These are phyloP conservation scores for Taiozyma sp. DNA, from an alignment of 1,139 yeast species.

Conservation along the genomic window DNA sequence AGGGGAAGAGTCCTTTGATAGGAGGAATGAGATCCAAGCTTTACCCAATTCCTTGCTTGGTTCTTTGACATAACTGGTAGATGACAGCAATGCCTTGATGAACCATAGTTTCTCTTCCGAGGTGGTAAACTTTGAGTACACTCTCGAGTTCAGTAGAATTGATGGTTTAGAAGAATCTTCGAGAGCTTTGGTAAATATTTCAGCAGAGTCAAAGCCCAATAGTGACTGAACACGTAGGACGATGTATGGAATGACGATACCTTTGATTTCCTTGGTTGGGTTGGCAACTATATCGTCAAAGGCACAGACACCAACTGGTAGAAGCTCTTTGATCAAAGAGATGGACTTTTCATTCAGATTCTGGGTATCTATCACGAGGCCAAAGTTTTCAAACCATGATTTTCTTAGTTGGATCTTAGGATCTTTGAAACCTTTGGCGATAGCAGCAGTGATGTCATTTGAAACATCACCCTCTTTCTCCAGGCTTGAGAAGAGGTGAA, in stretches of 20 bases:
- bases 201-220: constrained; percentile 13
- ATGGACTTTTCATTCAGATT: constrained; percentile 20
- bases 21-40: constrained; percentile 41
- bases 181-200: constrained; percentile 27
- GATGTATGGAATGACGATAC: constrained; percentile 47
- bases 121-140: constrained; percentile 43
- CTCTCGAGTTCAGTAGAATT: constrained; percentile 40
- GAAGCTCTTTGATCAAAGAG: constrained; percentile 21
- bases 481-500: constrained; percentile 31
- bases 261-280: constrained; percentile 43
- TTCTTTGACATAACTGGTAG: constrained; percentile 15
- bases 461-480: constrained; percentile 6
- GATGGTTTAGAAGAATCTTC: constrained; percentile 38
- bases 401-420: constrained; percentile 59
- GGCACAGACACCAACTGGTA: constrained; percentile 32
- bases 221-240: constrained; percentile 21
- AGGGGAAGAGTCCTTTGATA: constrained; percentile 35
- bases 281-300: constrained; percentile 38
- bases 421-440: constrained; percentile 58
- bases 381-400: constrained; percentile 62
- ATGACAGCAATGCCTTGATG: constrained; percentile 35
- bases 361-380: constrained; percentile 25
- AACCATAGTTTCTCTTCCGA: constrained; percentile 50
- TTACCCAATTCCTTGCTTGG: constrained; percentile 25
- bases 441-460: constrained; percentile 22